These are phyloP conservation scores for Tilletia walkeri DNA, from an alignment of 1,284 basidiomycete genomes.

Conservation along the genomic window DNA sequence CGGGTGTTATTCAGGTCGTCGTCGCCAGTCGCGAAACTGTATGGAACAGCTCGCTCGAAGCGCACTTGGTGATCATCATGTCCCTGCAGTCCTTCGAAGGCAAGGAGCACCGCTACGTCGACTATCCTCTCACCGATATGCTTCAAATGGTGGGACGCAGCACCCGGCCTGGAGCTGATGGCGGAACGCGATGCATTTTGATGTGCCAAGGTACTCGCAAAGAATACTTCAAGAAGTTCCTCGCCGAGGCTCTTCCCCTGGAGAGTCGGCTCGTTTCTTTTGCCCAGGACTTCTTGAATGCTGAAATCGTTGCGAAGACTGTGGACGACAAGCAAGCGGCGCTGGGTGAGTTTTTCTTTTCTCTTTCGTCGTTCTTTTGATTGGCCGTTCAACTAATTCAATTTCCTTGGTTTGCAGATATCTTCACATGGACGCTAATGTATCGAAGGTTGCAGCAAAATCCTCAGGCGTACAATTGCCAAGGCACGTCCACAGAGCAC, in stretches of 20 bases:
- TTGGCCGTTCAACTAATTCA: slow-evolving; percentile 21
- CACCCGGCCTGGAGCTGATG: slow-evolving; percentile 68
- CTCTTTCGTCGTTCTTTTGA: neutral
- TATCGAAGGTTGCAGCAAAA: slow-evolving; percentile 95
- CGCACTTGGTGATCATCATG: slow-evolving; percentile 98
- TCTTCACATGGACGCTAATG: slow-evolving; percentile 91
- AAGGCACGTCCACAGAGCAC: slow-evolving; percentile 47
- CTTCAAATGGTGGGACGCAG: slow-evolving; percentile 98
- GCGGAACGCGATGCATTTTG: slow-evolving; percentile 80
- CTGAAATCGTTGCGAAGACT: slow-evolving; percentile 96
- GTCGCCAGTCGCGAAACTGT: slow-evolving; percentile 93
- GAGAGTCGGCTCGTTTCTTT: slow-evolving; percentile 65
- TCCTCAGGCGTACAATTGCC: slow-evolving; percentile 56
- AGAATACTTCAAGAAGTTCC: slow-evolving; percentile 98
- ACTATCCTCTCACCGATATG: slow-evolving; percentile 95
- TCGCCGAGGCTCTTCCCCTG: slow-evolving; percentile 94
- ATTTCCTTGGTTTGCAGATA: slow-evolving; percentile 61
- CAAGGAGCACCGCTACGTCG: slow-evolving; percentile 72
- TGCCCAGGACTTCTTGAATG: slow-evolving; percentile 94
- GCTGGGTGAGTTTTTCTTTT: slow-evolving; percentile 21
- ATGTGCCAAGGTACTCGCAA: slow-evolving; percentile 94
- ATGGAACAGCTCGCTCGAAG: slow-evolving; percentile 87
- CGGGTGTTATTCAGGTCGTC: slow-evolving; percentile 89
- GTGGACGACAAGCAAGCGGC: slow-evolving; percentile 67
- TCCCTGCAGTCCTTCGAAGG: slow-evolving; percentile 88